A percentile compares a stretch with the other conserved stretches of the same genome.
Evolutionary conservation across 768 basidiomycete genomes (phyloP).

Genomic region (Nevesoporus exiguus): DNA sequence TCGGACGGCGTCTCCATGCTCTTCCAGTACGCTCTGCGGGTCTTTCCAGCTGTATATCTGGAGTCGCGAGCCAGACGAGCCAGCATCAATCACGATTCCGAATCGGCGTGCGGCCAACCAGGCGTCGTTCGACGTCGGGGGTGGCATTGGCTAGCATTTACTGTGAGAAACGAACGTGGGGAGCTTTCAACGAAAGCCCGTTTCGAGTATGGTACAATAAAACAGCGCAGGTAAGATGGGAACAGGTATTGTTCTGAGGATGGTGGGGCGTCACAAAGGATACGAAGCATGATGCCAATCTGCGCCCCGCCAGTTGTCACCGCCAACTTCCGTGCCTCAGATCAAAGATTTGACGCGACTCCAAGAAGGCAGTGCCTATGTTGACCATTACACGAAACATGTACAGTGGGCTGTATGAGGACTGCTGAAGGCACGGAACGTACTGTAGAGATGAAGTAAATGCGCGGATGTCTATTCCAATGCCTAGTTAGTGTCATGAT

Average conservation of each 20-base stretch:
- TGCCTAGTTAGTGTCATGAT: conserved; percentile 7
- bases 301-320: neutral
- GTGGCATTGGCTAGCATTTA: conserved; percentile 57
- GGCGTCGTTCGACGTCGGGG: conserved; percentile 63
- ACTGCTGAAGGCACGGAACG: neutral
- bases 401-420: neutral
- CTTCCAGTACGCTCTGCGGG: conserved; percentile 57
- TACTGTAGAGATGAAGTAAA: conserved; percentile 12
- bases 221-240: neutral
- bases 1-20: conserved; percentile 46
- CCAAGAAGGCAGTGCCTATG: neutral
- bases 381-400: neutral
- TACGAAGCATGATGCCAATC: neutral
- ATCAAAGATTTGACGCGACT: neutral
- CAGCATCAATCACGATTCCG: conserved; percentile 96
- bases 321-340: neutral
- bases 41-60: conserved; percentile 98
- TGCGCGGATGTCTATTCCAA: neutral
- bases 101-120: conserved; percentile 82
- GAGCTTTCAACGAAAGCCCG: conserved; percentile 20
- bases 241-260: neutral
- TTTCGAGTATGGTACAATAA: conserved; percentile 11
- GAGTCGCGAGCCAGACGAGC: conserved; percentile 92
- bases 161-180: conserved; percentile 23
- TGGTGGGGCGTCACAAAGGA: neutral